Percentiles rank a stretch among this genome's conserved stretches.
Conservation (phyloP, 192 early-diverging fungal species). For the Coemansia sp. region DNA sequence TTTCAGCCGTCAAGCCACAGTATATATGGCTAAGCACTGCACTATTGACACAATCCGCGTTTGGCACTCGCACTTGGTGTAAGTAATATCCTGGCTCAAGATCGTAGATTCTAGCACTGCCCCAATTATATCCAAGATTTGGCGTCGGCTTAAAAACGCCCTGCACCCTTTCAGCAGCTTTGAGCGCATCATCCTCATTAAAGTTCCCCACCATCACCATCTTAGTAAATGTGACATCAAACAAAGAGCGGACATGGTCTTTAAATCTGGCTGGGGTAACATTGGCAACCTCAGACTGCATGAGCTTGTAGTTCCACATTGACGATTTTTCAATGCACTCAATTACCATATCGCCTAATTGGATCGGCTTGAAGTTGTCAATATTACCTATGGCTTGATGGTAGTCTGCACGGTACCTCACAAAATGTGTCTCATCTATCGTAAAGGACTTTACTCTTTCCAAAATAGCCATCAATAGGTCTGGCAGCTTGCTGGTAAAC, state of each 20-base stretch:
- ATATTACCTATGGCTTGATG: neutral
- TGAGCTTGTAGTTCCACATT: neutral
- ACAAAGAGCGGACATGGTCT: constrained; percentile 5
- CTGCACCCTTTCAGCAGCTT: constrained; percentile 6
- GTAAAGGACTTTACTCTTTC: neutral
- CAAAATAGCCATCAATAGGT: neutral
- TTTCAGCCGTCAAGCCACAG: neutral
- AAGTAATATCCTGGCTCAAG: constrained; percentile 70
- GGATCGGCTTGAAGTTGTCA: neutral
- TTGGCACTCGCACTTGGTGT: neutral
- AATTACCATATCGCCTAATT: neutral
- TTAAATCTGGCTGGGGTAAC: constrained; percentile 1
- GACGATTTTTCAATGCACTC: neutral
- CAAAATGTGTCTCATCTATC: neutral
- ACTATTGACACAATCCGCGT: neutral
- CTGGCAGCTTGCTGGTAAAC: neutral
- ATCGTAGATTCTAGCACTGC: constrained; percentile 83
- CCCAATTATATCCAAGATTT: constrained; percentile 74
- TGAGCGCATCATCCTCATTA: neutral
- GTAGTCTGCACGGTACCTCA: neutral
- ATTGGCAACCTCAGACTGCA: neutral
- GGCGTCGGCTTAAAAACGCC: constrained; percentile 10
- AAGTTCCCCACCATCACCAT: neutral
- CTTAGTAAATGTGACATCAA: constrained; percentile 23
- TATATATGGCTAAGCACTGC: neutral